Conservation (phyloP, 2,329 filamentous ascomycete species). For the Exophiala alcalophila region DNA sequence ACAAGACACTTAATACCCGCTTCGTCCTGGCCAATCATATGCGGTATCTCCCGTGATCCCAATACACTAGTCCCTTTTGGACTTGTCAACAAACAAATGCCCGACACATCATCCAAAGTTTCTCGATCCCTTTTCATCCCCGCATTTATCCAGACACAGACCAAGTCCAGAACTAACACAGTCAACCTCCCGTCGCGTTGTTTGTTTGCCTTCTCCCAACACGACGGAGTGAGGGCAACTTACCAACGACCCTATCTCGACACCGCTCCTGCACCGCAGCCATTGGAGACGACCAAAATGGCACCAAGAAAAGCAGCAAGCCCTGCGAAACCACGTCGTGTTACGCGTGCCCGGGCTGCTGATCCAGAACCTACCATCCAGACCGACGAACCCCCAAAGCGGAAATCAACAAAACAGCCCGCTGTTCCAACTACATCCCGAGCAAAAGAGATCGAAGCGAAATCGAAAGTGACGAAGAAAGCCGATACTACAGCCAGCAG, state of each 20-base stretch:
- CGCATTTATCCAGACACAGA: neutral
- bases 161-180: no score
- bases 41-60: no score
- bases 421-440: conserved; percentile 22
- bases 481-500: conserved; percentile 9
- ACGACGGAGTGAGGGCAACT: neutral
- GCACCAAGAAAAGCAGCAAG: conserved; percentile 29
- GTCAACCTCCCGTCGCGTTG: no score
- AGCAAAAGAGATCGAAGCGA: conserved; percentile 25
- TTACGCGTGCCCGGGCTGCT: conserved; percentile 35
- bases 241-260: no score
- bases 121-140: neutral
- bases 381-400: conserved; percentile 19
- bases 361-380: conserved; percentile 16
- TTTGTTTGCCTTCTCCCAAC: no score
- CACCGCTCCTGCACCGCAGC: no score
- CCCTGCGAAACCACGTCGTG: conserved; percentile 33
- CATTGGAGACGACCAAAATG: conserved; percentile 16
- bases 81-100: conserved; percentile 9
- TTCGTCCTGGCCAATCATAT: no score
- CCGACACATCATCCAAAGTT: neutral
- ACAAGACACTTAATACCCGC: no score
- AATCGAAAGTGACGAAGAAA: conserved; percentile 26
- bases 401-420: conserved; percentile 19
- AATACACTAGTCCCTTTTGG: neutral